Conservation (phyloP, 805 yeast species). For the Candida xiaguanensis region DNA sequence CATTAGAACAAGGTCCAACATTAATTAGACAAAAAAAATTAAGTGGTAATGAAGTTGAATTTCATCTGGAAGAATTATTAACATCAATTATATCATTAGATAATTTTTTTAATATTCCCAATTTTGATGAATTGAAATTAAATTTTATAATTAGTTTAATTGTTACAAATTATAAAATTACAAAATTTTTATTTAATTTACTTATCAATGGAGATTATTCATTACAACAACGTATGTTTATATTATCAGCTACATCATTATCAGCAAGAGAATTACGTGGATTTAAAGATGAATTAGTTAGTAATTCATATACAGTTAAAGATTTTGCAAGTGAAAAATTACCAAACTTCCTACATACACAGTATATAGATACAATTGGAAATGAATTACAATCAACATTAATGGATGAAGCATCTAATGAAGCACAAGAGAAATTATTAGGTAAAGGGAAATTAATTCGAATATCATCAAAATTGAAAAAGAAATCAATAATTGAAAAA, state of each 20-base stretch:
- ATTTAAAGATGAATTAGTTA: conserved; percentile 44
- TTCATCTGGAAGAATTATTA: conserved; percentile 54
- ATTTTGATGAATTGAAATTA: conserved; percentile 65
- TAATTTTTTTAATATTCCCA: conserved; percentile 52
- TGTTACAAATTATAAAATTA: conserved; percentile 42
- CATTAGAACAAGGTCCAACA: conserved; percentile 50
- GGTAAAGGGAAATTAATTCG: conserved; percentile 41
- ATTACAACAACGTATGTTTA: conserved; percentile 67
- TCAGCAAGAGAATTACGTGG: conserved; percentile 75
- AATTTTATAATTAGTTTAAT: conserved; percentile 63
- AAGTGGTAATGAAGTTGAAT: conserved; percentile 46
- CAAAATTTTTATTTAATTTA: conserved; percentile 44
- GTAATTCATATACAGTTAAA: conserved; percentile 28
- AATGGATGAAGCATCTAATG: conserved; percentile 26
- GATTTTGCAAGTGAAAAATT: conserved; percentile 38
- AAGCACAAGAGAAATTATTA: conserved; percentile 27
- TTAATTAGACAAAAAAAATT: conserved; percentile 58
- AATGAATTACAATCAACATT: conserved; percentile 27
- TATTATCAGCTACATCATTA: conserved; percentile 65
- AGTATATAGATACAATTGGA: conserved; percentile 24
- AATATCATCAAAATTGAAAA: conserved; percentile 32
- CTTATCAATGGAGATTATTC: conserved; percentile 75
- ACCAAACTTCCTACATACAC: conserved; percentile 45
- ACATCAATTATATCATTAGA: conserved; percentile 48
- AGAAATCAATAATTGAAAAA: conserved; percentile 7